Evolutionary conservation across 805 yeast species (phyloP).

Genomic region (Sugiyamaella valdiviana): DNA sequence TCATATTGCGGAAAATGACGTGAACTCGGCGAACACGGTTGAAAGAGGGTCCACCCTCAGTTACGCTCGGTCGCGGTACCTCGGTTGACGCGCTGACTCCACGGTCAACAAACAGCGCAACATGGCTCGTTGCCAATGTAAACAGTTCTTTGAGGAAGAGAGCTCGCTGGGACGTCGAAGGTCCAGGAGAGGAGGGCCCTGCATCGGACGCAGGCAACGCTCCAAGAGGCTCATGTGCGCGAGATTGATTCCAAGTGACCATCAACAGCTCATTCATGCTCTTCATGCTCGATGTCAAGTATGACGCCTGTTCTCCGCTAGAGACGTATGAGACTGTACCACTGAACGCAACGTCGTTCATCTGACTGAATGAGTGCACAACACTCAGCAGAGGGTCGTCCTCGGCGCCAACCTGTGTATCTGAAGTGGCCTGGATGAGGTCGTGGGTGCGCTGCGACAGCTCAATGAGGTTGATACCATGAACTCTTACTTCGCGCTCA

Average conservation of each 20-base stretch:
- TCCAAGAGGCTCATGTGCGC: slow-evolving; percentile 4
- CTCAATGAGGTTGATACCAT: slow-evolving; percentile 51
- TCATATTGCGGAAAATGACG: slow-evolving; percentile 16
- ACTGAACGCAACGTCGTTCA: slow-evolving; percentile 13
- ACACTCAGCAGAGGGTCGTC: slow-evolving; percentile 16
- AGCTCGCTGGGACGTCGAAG: not conserved
- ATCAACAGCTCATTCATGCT: slow-evolving; percentile 6
- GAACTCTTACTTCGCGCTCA: slow-evolving; percentile 31
- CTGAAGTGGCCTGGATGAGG: slow-evolving; percentile 56
- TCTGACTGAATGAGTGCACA: slow-evolving; percentile 15
- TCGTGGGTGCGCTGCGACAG: slow-evolving; percentile 66
- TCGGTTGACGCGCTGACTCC: slow-evolving; percentile 14
- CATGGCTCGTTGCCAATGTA: slow-evolving; percentile 5
- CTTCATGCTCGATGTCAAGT: slow-evolving; percentile 2
- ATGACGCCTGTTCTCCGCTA: slow-evolving; percentile 11
- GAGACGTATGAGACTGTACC: slow-evolving; percentile 15
- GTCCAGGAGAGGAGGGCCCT: not conserved
- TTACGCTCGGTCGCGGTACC: not conserved
- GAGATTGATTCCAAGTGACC: slow-evolving; percentile 9
- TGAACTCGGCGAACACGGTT: slow-evolving; percentile 9
- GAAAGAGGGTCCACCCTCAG: not conserved
- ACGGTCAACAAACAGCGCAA: slow-evolving; percentile 17
- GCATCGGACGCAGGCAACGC: not conserved
- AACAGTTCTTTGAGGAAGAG: slow-evolving; percentile 9
- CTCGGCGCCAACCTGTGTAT: slow-evolving; percentile 17